Base-by-base conservation (phyloP, 192 early-diverging fungal genomes). In the Phycomyces nitens region DNA sequence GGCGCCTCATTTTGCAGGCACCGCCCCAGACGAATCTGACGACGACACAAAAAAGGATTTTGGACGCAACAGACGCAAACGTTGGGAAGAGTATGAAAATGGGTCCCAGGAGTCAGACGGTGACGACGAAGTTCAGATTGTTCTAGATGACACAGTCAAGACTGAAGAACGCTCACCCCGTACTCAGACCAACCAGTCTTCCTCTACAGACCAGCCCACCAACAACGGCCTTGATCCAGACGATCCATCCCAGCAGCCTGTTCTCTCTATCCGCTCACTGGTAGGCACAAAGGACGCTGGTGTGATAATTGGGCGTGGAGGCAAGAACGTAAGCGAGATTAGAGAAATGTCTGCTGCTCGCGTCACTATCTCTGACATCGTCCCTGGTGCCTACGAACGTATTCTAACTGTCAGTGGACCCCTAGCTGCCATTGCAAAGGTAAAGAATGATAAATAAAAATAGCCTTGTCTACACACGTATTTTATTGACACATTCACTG, bases 251-350 rank as follows among this genome's bases (percentile, higher is more conserved):
- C 44, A 47, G 44, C 44, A 47, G 44, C 44, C 44, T 47, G 18
- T 47, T 14, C 44, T 63, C 39, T 63, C 81, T 5, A 68, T 88
- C 56, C 76, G 86, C 2, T 77, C 86, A 6, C 65, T 88, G 50
- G 81, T 88, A 1, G 80, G 76, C n/a, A 88, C 86, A 26, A 88
- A 88, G 55, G 86, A 88, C 65, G 92, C 92, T 15, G 92, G 92
- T 69, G 88, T 93, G n/a, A 89, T 93, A 54, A 93, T 93, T 61
- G 92, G 92, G 20, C 90, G 92, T 76, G 85, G 84, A 59, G 96
- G 96, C 26, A 86, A 85, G 62, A 94, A 93, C 69, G 90, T 98
- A n/a, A 88, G 87, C 56, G 90, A 94, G 56, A 88, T 99, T 69
- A 87, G 97, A 54, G 86, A 91, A 44, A 75, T 75, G 47, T 89